Evolutionary conservation across 176 grass and related monocot genomes (phyloP), one percentile per base, ranked within the genome.

Genomic region (Oropetium thomaeum): DNA sequence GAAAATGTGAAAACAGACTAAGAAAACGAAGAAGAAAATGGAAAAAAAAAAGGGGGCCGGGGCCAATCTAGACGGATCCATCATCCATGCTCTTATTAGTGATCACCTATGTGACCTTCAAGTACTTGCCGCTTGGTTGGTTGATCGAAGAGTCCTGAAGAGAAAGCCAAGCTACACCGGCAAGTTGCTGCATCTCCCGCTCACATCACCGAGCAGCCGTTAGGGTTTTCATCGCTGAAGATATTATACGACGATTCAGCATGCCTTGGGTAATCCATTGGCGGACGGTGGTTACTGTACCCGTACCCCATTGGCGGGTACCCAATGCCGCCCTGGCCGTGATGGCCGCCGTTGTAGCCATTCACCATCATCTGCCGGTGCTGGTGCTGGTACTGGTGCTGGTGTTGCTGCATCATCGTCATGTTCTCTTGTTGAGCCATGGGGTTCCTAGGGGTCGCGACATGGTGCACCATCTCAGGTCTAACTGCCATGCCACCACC

Each of bases 291-390:
- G 34, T 37, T 77, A 8, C 80, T 78, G 12, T 87, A 93, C 29
- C 79, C 79, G 28, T 92, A 92, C 0, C 82, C 86, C 90, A 92
- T 92, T 19, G 74, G 70, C 17, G 82, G 84, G 49, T 80, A 86
- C 5, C 49, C 70, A 54, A 71, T 42, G 52, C 69, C 84, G 0
- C 75, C 83, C 62, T 76, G 51, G 9, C 53, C 79, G 17, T 65
- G 26, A 20, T 69, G 58, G 29, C 58, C 25, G 6, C 9, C 7
- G 9, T 3, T 65, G 5, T 74, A 55, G 0, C 48, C 88, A 19
- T 80, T 60, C 88, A 92, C 62, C 78, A 92, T 86, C 85, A 82
- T 74, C 45, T 74, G 76, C 0, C 78, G 83, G 0, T 86, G 83
- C 62, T 87, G 87, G 1, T 79, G 85, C 11, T 83, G 73, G n/a